Percentiles rank a stretch among this genome's conserved stretches.
Conservation (phyloP, 169 alveolate species). For the Eimeria mitis region DNA sequence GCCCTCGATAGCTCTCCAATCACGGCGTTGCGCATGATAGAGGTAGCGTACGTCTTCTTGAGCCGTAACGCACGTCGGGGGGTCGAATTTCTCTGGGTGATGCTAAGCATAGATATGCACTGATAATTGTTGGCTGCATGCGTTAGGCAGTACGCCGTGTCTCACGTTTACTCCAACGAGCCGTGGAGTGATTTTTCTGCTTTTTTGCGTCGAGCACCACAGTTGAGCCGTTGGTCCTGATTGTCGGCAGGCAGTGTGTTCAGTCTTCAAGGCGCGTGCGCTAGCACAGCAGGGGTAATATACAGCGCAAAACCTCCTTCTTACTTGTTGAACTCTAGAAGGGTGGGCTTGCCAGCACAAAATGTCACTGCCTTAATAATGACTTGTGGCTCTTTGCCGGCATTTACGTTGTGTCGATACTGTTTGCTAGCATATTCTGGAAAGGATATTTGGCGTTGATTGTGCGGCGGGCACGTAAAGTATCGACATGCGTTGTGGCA, state of each 20-base stretch:
- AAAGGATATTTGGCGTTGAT: background rate
- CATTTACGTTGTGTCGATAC: background rate
- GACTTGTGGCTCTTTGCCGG: background rate
- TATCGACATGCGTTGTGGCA: background rate
- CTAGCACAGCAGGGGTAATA: background rate
- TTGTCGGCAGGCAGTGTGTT: background rate
- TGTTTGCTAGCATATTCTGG: background rate
- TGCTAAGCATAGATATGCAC: background rate
- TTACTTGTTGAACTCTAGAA: background rate
- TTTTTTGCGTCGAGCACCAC: background rate
- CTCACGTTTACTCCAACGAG: background rate
- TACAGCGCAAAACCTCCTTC: background rate
- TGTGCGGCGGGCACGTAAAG: background rate
- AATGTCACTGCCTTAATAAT: background rate
- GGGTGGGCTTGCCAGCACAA: background rate
- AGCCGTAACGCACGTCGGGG: background rate
- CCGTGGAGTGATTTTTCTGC: background rate
- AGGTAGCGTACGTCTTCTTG: background rate
- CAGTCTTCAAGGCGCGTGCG: background rate
- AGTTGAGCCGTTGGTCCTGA: background rate
- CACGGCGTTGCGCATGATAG: background rate
- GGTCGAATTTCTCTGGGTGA: background rate
- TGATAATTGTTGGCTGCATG: background rate
- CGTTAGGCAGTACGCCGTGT: background rate
- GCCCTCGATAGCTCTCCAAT: background rate